phyloP scores from a whole-genome alignment of 345 rosid species.

The Salix brachista region DNA sequence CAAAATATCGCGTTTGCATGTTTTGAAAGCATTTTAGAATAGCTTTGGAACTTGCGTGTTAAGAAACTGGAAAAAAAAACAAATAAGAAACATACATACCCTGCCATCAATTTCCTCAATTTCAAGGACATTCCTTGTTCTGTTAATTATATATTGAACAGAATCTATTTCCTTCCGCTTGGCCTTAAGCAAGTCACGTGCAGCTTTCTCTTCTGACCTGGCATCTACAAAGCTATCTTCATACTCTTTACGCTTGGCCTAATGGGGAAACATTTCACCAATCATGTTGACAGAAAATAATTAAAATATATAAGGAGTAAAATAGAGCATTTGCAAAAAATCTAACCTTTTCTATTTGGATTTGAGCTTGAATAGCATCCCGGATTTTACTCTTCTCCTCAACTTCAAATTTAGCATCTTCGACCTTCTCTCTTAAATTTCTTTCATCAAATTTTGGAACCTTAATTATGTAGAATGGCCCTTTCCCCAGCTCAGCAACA shows the following conservation, averaged over 20 bases:
- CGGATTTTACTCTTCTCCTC: conserved; percentile 60
- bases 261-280: conserved; percentile 18
- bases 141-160: conserved; percentile 47
- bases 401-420: conserved; percentile 44
- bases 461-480: conserved; percentile 50
- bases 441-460: conserved; percentile 64
- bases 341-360: conserved; percentile 47
- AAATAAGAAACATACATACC: conserved; percentile 35
- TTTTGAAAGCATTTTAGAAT: not conserved
- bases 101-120: conserved; percentile 55
- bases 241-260: conserved; percentile 48
- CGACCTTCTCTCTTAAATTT: conserved; percentile 48
- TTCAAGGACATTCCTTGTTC: conserved; percentile 44
- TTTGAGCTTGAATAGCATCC: conserved; percentile 54
- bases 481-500: conserved; percentile 41
- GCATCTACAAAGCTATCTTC: conserved; percentile 41
- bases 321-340: not conserved
- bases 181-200: conserved; percentile 47
- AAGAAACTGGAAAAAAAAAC: not conserved
- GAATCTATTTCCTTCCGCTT: conserved; percentile 71
- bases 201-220: conserved; percentile 51
- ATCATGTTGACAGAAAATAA: conserved; percentile 12
- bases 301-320: not conserved
- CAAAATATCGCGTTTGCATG: conserved; percentile 19
- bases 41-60: not conserved